Base-by-base conservation (phyloP, 306 rosid species). In the Inga laurina region DNA sequence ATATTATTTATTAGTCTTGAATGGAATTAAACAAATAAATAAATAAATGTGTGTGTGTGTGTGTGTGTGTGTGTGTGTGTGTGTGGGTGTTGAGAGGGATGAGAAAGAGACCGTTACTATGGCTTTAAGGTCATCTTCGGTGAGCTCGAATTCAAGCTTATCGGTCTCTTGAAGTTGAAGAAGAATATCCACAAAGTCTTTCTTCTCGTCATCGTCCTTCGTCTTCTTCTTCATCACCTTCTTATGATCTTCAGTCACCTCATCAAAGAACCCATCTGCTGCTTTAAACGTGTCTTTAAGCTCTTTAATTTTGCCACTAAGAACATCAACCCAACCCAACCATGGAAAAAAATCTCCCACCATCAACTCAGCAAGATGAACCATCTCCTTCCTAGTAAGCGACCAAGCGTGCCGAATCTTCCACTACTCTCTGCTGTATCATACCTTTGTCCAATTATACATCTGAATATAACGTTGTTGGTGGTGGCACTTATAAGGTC, bases 101-200 rank as follows among this genome's bases (percentile, higher is more conserved):
- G 2, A 24, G 37, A 12, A 27, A 22, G 3, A 27, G 16, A 62
- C 87, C 89, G 67, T 12, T 22, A 86, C 0, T 44, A 88, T 6
- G 12, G 86, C 86, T 81, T 88, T 88, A 7, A 86, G 57, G 84
- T 83, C 81, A 78, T 78, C 82, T n/a, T n/a, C 15, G 21, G 67
- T 71, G 73, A 70, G 88, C n/a, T 83, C 41, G 3, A 80, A 82
- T 35, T 67, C 87, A 24, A 57, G 74, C 81, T 0, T 70, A 6
- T 69, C 81, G 73, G 27, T 43, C 2, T 67, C 71, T 19, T 85
- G 80, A 77, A 82, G 82, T 43, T 77, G 67, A 44, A 88, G 87
- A 30, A 83, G 82, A 68, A 75, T 74, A 39, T 88, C 87, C 49
- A 83, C 68, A n/a, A 85, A 88, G 27, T 80, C 85, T 81, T 85